Base-by-base conservation (phyloP, 2,329 filamentous ascomycete genomes). In the Juglanconis oblonga region DNA sequence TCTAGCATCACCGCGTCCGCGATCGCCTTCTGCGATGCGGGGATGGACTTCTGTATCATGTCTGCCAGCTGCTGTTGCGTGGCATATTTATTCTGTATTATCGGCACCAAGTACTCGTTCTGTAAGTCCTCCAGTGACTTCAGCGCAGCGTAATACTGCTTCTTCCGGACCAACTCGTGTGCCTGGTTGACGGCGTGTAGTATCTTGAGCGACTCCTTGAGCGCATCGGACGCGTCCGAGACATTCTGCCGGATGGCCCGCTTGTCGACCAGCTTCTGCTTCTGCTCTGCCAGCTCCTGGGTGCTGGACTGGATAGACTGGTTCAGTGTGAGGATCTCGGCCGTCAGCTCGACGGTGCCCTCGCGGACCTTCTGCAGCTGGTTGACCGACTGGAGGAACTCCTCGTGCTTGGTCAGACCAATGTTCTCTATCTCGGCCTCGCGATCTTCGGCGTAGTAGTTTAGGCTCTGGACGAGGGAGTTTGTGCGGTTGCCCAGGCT, bases 1-100 rank as follows among this genome's bases (percentile, higher is more conserved):
- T 99, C 95, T 2, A 86, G 90, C 92, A 98, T 98, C 66, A 99
- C 95, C 13, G 93, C 92, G 74, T 98, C 94, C 4, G 94, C 94
- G 59, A 99, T 97, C 54, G 91, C 87, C 69, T 91, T 92, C 69
- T 97, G 92, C 1, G 92, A 97, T 3, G 91, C 87, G 1, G 95
- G 95, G 36, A 98, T 94, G 0, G 94, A 98, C 67, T 92, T 92
- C 73, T 97, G 94, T 65, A 99, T 98, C 78, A 97, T 86, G 70
- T 96, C 92, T 36, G 95, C 95, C 65, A 99, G 88, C 70, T 93
- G 94, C 75, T 97, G 96, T 65, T 97, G 92, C 1, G 91, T 96
- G 8, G 96, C 91, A 67, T 96, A 95, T 70, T 93, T 93, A 65
- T 88, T 88, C 70, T 88, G 86, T 62, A 88, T 83, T 50, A 82